Evolutionary conservation across 495 filamentous ascomycete genomes (phyloP).

Genomic region (Aspergillus incahuasiensis): DNA sequence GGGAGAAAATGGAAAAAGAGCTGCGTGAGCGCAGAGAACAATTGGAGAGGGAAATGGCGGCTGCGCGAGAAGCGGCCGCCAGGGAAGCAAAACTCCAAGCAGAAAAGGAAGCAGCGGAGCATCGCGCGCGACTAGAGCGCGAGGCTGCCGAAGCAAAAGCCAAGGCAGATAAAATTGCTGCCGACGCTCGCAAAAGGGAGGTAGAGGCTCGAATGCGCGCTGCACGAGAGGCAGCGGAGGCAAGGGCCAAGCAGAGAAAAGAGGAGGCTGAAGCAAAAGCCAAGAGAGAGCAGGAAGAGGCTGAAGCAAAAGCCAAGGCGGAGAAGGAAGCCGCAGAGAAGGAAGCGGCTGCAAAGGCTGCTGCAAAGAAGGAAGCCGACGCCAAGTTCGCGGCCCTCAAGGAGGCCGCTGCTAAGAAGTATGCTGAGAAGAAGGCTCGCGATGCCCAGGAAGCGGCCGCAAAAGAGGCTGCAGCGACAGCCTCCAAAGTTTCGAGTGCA

Average conservation of each 20-base stretch:
- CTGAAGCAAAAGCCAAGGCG: conserved; percentile 34
- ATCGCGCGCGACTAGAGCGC: conserved; percentile 21
- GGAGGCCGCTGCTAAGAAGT: conserved; percentile 42
- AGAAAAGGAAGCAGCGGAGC: conserved; percentile 30
- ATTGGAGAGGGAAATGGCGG: conserved; percentile 44
- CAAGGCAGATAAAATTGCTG: conserved; percentile 28
- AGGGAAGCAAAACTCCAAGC: conserved; percentile 41
- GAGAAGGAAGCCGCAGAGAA: conserved; percentile 42
- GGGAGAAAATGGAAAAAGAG: conserved; percentile 50
- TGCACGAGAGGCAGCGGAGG: conserved; percentile 33
- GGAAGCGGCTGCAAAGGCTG: conserved; percentile 41
- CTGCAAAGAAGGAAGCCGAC: conserved; percentile 44
- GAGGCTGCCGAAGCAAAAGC: conserved; percentile 25
- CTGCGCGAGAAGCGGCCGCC: conserved; percentile 42
- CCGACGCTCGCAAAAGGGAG: conserved; percentile 23
- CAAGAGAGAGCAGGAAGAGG: conserved; percentile 2
- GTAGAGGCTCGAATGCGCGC: conserved; percentile 24
- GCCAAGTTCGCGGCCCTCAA: conserved; percentile 44
- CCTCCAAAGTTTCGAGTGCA: conserved; percentile 21
- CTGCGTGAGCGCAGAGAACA: conserved; percentile 45
- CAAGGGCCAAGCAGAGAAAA: conserved; percentile 34
- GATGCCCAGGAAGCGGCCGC: conserved; percentile 31
- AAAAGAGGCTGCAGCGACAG: conserved; percentile 29
- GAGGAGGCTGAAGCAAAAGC: conserved; percentile 40
- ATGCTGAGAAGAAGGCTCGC: conserved; percentile 44